Base-by-base conservation (phyloP, 2,329 filamentous ascomycete species). In the Botrytis fabae region DNA sequence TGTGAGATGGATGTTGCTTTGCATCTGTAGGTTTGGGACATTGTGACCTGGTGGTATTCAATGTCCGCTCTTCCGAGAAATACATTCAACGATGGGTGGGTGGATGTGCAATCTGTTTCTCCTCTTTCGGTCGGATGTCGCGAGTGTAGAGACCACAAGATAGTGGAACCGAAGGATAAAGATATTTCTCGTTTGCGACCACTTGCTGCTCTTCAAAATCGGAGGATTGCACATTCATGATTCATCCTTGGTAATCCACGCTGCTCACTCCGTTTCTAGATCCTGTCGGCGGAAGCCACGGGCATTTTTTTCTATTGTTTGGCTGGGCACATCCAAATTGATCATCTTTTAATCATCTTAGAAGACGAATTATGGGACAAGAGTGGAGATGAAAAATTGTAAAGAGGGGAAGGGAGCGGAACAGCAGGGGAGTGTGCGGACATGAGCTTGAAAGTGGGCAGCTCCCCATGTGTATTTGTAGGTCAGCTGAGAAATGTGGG, bases 311-410 rank as follows among this genome's bases (percentile, higher is more conserved):
- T 59, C 32, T 48, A 38, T 71, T n/a, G 32, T 44, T 57, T 59
- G n/a, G 40, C 44, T 54, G 61, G 38, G 20, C 60, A 25, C 62
- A 14, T 54, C n/a, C 38, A 22, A 59, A 51, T n/a, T 65, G 46
- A 57, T 65, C 46, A 71, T 64, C 60, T 38, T 64, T 64, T 32
- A 51, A 32, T 46, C n/a, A 71, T 65, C 60, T 48, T 71, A 71
- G 48, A 71, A 68, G 70, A 59, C 70, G 70, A 71, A 72, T 72
- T 68, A 72, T 72, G 70, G 70, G 46, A 60, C 70, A 68, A 38
- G 46, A 72, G 70, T 72, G 70, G 70, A 72, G 70, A 72, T 68
- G 40, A 54, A 68, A 60, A 72, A 42, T 35, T n/a, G 40, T 40
- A 35, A 60, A 68, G 70, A 68, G 51, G 38, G 62, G 70, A 42